Percentiles rank a stretch among this genome's conserved stretches.
These are phyloP conservation scores for Theobroma grandiflorum DNA, from an alignment of 441 rosid genomes.

Conservation along the genomic window DNA sequence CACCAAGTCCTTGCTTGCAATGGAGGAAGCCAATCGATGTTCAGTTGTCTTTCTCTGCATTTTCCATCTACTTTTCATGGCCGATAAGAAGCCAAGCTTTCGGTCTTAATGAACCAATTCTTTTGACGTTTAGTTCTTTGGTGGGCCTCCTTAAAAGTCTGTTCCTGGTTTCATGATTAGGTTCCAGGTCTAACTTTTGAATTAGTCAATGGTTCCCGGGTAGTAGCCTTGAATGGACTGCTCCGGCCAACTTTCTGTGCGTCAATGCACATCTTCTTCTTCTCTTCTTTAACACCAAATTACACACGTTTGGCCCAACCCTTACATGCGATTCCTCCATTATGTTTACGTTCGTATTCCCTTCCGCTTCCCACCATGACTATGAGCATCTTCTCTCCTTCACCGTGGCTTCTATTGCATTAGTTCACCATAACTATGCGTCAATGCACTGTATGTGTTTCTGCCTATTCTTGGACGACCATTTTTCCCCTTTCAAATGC, in stretches of 20 bases:
- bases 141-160: background rate
- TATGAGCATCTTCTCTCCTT: too few relatives aligned
- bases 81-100: background rate
- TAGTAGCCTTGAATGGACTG: background rate
- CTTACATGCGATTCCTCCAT: background rate
- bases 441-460: background rate
- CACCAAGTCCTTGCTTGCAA: background rate
- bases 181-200: background rate
- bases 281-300: background rate
- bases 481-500: background rate
- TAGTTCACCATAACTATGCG: too few relatives aligned
- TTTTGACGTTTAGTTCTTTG: background rate
- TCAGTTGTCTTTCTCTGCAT: background rate
- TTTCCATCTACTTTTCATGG: conserved; percentile 5
- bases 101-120: background rate
- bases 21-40: background rate
- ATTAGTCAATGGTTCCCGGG: background rate
- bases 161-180: background rate
- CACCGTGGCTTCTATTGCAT: too few relatives aligned
- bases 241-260: background rate
- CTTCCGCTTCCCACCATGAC: too few relatives aligned
- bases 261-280: background rate
- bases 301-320: background rate
- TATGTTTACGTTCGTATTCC: background rate
- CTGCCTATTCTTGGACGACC: background rate